Conservation (phyloP, 805 yeast species). For the Lipomyces sp. region DNA sequence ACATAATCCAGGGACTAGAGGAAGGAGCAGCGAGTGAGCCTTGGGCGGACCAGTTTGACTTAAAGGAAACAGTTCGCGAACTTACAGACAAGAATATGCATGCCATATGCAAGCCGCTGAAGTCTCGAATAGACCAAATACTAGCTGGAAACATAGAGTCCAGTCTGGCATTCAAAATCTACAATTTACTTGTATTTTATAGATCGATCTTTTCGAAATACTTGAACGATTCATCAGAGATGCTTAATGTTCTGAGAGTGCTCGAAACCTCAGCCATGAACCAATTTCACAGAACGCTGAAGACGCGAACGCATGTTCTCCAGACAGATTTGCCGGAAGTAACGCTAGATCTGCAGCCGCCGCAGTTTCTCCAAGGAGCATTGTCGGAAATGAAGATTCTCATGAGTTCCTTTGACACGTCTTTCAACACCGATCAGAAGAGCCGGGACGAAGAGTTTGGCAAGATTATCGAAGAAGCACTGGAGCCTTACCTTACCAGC, state of each 20-base stretch:
- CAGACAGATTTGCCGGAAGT: constrained; percentile 40
- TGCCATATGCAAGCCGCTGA: constrained; percentile 57
- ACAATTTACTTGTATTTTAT: constrained; percentile 65
- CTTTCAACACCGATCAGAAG: constrained; percentile 30
- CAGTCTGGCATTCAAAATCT: constrained; percentile 54
- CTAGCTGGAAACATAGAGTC: constrained; percentile 58
- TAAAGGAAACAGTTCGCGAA: constrained; percentile 32
- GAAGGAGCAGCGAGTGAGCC: constrained; percentile 32
- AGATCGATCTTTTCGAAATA: constrained; percentile 57
- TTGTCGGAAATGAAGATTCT: constrained; percentile 58
- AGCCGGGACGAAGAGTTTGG: constrained; percentile 25
- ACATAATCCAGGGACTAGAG: constrained; percentile 25
- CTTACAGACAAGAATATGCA: constrained; percentile 52
- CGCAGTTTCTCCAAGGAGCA: constrained; percentile 77
- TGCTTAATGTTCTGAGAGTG: constrained; percentile 28
- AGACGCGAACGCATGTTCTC: constrained; percentile 38
- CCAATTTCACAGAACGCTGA: constrained; percentile 43
- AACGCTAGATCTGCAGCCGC: constrained; percentile 63
- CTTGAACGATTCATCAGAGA: constrained; percentile 33
- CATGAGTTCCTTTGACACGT: constrained; percentile 46
- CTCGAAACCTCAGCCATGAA: constrained; percentile 39
- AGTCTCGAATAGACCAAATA: constrained; percentile 32
- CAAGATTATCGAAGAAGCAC: constrained; percentile 34
- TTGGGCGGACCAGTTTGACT: constrained; percentile 36
- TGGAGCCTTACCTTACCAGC: constrained; percentile 37